These are phyloP conservation scores for Guyanaporus albipodus DNA, from an alignment of 768 basidiomycete species.

Conservation along the genomic window DNA sequence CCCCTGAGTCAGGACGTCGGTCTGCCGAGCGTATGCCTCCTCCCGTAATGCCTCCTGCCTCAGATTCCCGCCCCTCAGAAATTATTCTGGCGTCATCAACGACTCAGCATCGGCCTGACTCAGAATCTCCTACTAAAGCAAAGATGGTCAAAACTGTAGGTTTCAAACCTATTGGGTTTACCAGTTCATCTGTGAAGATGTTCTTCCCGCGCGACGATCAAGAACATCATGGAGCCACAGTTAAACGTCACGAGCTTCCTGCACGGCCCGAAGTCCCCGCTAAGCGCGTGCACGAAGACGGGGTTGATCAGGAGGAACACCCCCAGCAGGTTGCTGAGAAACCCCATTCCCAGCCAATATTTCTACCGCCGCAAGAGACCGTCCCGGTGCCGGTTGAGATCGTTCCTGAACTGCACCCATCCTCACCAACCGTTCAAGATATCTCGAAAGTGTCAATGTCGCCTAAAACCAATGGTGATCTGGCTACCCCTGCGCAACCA, in stretches of 20 bases:
- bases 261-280: constrained; percentile 24
- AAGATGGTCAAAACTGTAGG: constrained; percentile 41
- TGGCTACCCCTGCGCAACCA: constrained; percentile 18
- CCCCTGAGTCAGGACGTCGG: constrained; percentile 20
- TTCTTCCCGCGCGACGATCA: constrained; percentile 87
- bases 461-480: constrained; percentile 25
- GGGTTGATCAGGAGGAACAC: constrained; percentile 20
- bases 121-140: constrained; percentile 17
- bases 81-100: constrained; percentile 5
- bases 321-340: constrained; percentile 4
- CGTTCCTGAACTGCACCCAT: constrained; percentile 11
- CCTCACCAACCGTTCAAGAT: constrained; percentile 19
- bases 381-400: constrained; percentile 5
- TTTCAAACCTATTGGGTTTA: constrained; percentile 64
- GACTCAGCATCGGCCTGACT: constrained; percentile 14
- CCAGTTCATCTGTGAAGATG: constrained; percentile 54
- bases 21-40: constrained; percentile 35
- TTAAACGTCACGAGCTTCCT: constrained; percentile 14
- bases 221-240: constrained; percentile 35
- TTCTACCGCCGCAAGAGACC: constrained; percentile 9
- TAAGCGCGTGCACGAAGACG: constrained; percentile 28
- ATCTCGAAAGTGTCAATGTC: constrained; percentile 17
- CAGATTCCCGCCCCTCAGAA: constrained; percentile 17
- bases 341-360: not conserved
- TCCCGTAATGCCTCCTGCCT: constrained; percentile 23